Percentiles rank a stretch among this genome's conserved stretches.
phyloP scores from a whole-genome alignment of 2,329 filamentous ascomycete genomes.

The Neonectria hederae region DNA sequence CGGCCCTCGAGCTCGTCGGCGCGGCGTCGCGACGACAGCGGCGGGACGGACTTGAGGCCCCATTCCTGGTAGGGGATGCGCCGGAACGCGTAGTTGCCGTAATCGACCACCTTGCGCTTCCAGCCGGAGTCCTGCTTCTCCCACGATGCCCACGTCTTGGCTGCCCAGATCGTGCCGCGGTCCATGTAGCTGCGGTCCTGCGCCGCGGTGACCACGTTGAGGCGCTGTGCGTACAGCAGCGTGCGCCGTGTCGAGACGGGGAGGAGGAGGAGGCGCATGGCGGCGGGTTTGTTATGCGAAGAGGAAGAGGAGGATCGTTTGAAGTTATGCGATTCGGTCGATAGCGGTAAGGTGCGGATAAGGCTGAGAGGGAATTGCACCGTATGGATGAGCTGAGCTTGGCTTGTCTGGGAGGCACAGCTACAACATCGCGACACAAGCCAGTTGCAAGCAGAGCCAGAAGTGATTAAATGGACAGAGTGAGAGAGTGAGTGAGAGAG shows the following conservation, averaged over 20 bases:
- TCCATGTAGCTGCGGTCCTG: conserved; percentile 67
- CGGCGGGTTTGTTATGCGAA: not conserved
- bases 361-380: not conserved
- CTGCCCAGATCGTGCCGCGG: conserved; percentile 74
- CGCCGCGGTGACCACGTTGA: conserved; percentile 64
- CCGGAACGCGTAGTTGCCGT: conserved; percentile 86
- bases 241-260: conserved; percentile 92
- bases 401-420: conserved; percentile 4
- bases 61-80: conserved; percentile 97
- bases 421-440: conserved; percentile 21
- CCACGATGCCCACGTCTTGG: conserved; percentile 84
- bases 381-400: not conserved
- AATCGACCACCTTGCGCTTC: conserved; percentile 86
- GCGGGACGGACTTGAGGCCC: conserved; percentile 93
- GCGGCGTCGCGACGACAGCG: conserved; percentile 73
- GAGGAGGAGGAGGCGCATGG: conserved; percentile 92
- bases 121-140: conserved; percentile 85
- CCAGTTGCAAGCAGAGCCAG: not conserved
- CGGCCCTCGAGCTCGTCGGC: conserved; percentile 70
- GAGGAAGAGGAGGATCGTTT: not conserved
- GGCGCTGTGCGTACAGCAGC: conserved; percentile 88
- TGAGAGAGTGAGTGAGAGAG: not conserved
- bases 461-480: not conserved
- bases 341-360: not conserved
- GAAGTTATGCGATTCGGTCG: not conserved